Evolutionary conservation across 2,329 filamentous ascomycete species (phyloP).

Genomic region (Malbranchea zuffiana): DNA sequence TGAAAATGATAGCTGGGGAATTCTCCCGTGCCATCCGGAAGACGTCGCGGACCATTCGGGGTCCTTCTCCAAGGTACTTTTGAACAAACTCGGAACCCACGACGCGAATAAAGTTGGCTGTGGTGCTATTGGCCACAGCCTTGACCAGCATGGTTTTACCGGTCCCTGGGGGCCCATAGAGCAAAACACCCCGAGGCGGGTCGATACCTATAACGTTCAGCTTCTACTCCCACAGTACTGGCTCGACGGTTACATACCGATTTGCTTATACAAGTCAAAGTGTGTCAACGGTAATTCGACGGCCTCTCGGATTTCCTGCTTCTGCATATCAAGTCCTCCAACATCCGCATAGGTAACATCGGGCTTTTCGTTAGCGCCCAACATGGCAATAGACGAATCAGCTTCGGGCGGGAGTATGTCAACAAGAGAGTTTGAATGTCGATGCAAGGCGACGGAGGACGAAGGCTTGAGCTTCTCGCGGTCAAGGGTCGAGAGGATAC

Average conservation of each 20-base stretch:
- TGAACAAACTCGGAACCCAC: constrained; percentile 98
- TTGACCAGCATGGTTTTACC: constrained; percentile 98
- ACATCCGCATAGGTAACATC: constrained; percentile 98
- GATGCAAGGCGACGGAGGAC: constrained; percentile 91
- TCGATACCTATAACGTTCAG: constrained; percentile 53
- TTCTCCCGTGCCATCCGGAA: constrained; percentile 99
- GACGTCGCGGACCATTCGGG: constrained; percentile 96
- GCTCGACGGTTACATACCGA: constrained; percentile 45
- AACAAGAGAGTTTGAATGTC: constrained; percentile 95
- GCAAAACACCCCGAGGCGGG: constrained; percentile 85
- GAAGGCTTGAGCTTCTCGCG: constrained; percentile 96
- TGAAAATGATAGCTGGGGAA: constrained; percentile 97
- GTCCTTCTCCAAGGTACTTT: constrained; percentile 95
- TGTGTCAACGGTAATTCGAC: constrained; percentile 94
- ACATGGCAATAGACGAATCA: constrained; percentile 97
- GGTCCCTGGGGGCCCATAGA: constrained; percentile 91
- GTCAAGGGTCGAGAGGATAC: constrained; percentile 94
- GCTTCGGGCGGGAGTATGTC: constrained; percentile 98
- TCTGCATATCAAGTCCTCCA: constrained; percentile 97
- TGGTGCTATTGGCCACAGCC: constrained; percentile 95
- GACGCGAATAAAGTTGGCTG: constrained; percentile 94
- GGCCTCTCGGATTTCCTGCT: constrained; percentile 96
- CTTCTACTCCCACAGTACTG: constrained; percentile 6
- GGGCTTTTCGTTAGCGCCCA: constrained; percentile 91
- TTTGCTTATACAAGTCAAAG: constrained; percentile 98